Evolutionary conservation across 2,329 filamentous ascomycete genomes (phyloP).

Genomic region (Hymenoscyphus albidus): DNA sequence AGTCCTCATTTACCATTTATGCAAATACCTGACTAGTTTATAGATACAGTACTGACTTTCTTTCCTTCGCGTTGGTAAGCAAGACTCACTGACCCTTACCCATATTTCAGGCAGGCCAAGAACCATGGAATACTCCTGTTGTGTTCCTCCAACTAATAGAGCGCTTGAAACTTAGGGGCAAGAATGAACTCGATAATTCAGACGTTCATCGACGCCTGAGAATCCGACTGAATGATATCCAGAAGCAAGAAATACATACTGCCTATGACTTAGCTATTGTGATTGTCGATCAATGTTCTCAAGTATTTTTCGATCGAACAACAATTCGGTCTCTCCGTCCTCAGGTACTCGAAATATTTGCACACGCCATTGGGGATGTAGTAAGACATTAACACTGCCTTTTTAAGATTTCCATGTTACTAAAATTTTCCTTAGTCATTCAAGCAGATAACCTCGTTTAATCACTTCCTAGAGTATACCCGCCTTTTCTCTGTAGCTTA

Average conservation of each 20-base stretch:
- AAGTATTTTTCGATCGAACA: slow-evolving; percentile 38
- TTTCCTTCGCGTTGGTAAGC: background rate
- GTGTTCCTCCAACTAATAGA: too few relatives aligned
- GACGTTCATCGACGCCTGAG: slow-evolving; percentile 34
- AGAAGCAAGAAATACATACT: slow-evolving; percentile 29
- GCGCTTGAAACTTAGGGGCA: background rate
- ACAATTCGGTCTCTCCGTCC: slow-evolving; percentile 33
- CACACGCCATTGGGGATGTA: slow-evolving; percentile 39
- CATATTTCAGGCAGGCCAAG: too few relatives aligned
- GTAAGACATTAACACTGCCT: slow-evolving; percentile 30
- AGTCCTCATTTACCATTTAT: background rate
- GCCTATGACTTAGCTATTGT: slow-evolving; percentile 39
- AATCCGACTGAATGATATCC: slow-evolving; percentile 19
- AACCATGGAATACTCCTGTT: too few relatives aligned
- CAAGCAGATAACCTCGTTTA: slow-evolving; percentile 2
- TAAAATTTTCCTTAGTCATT: background rate
- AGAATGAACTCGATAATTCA: slow-evolving; percentile 35
- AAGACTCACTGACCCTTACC: too few relatives aligned
- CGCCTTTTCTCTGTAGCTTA: slow-evolving; percentile 1
- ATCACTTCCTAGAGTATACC: slow-evolving; percentile 2
- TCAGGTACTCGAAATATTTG: slow-evolving; percentile 40
- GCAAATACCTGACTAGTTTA: background rate
- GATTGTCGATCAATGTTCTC: slow-evolving; percentile 38
- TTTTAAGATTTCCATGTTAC: background rate
- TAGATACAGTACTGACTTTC: background rate